These are phyloP conservation scores for Sporothrix mexicana DNA, from an alignment of 2,329 filamentous ascomycete species.

Conservation along the genomic window DNA sequence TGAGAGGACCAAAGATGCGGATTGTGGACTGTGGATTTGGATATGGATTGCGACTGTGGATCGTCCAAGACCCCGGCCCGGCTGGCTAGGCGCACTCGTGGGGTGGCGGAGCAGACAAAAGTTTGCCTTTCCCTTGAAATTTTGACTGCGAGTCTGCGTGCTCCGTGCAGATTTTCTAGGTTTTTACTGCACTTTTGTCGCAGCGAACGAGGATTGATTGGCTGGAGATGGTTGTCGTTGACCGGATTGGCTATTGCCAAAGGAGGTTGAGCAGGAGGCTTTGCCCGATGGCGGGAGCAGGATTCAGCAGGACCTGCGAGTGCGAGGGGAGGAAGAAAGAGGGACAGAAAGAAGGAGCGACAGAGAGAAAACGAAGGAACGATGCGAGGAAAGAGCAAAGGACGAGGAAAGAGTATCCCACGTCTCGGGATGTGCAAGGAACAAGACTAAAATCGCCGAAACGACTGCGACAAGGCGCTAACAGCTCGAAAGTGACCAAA, in stretches of 20 bases:
- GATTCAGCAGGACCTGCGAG: background rate
- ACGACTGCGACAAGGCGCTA: slow-evolving; percentile 2
- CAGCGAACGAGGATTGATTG: background rate
- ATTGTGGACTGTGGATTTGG: background rate
- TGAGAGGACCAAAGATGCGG: background rate
- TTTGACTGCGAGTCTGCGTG: too few species aligned
- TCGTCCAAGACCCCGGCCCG: background rate
- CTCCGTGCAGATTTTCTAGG: background rate
- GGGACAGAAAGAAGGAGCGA: background rate
- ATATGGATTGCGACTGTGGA: background rate
- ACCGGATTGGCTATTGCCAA: background rate
- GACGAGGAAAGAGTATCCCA: too few species aligned
- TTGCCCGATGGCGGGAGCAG: slow-evolving; percentile 20
- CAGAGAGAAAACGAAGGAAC: background rate
- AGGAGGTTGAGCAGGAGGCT: background rate
- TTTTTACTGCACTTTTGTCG: too few species aligned
- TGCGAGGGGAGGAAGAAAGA: background rate
- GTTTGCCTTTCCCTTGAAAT: slow-evolving; percentile 1
- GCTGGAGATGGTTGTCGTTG: too few species aligned
- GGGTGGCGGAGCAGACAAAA: slow-evolving; percentile 28
- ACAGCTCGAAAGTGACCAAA: background rate
- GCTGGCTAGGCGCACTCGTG: slow-evolving; percentile 11
- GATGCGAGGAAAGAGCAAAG: background rate
- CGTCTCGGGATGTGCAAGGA: background rate
- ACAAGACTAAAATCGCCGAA: background rate